Base-by-base conservation (phyloP, 352 stramenopile species). In the Pythium graminicola region DNA sequence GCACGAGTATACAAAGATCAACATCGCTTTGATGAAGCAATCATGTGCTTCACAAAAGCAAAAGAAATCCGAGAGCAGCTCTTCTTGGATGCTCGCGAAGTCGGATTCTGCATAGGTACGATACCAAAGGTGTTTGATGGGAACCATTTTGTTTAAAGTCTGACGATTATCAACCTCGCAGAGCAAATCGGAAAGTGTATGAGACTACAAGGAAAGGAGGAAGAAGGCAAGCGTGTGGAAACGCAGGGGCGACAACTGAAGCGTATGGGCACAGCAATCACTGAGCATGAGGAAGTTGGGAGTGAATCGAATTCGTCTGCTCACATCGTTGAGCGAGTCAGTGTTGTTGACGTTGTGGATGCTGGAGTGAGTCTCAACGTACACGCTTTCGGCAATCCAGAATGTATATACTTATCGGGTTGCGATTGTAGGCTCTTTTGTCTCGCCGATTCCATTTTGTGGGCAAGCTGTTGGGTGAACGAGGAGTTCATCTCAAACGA, bases 171-270 rank as follows among this genome's bases (percentile, higher is more conserved):
- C n/a, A n/a, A 16, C 35, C 13, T 32, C 0, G 23, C 9, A 89
- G 81, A 92, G 27, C 79, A 89, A 88, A 89, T 92, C 26, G 81
- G 81, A 33, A 86, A 87, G 29, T 89, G 78, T 20, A 67, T 86
- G 51, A 58, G 64, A 2, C 58, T 81, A 0, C 58, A 84, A 60
- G 79, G 79, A 19, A 59, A 78, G 1, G 65, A 84, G 55, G 76
- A 85, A n/a, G 76, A 87, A 49, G 79, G 81, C 16, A 67, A 70
- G 28, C 33, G 53, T 7, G 27, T 84, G 17, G 74, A 87, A 57
- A 67, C 71, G 17, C 62, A 80, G 53, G 76, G 76, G 2, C 64
- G 70, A 4, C 70, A 82, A 50, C 80, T 89, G 72, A 83, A 81
- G 29, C 76, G 73, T 33, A 54, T 81, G 29, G 73, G 78, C 14